Evolutionary conservation across 805 yeast genomes (phyloP), one percentile per base, ranked within the genome.

Genomic region (Lipomyces spencermartinsiae): DNA sequence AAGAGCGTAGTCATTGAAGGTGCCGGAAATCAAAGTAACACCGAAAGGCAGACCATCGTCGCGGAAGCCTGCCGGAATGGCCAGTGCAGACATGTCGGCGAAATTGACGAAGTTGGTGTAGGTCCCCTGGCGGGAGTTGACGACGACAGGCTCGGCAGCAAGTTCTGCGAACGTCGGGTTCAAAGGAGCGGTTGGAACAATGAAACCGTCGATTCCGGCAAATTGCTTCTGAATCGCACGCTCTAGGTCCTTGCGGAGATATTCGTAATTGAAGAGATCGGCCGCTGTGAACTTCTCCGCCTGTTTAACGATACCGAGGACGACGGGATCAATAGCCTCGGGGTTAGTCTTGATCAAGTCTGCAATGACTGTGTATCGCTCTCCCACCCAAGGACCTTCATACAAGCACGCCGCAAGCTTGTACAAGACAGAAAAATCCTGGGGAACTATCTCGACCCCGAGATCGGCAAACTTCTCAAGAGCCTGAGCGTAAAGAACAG

Each of bases 361-460:
- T 73, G 86, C 85, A 49, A 88, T 86, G 33, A 97, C 97, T 70
- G 92, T 87, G 80, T 87, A 93, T 74, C 99, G 86, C 81, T 94
- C 99, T 31, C 96, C 92, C 10, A 94, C 98, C 99, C 99, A 94
- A n/a, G 98, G 91, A 67, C 99, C 99, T 76, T 94, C 98, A 77
- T 94, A 94, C 49, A 94, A 83, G 76, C 95, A 91, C 73, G 86
- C 86, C 19, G 98, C 99, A 66, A 94, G 83, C 49, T 90, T 90
- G 69, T 91, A 82, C 54, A 94, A 82, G 3, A 93, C 91, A 19
- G 88, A 78, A 77, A 94, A 93, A 79, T 92, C 93, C 56, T 88
- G 78, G 10, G 87, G 81, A 29, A 86, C 83, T 35, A 91, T 79
- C 63, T 84, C 85, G 56, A 89, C 91, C 61, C 91, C 90, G 16